Evolutionary conservation across 768 basidiomycete genomes (phyloP), one percentile per base, ranked within the genome.

Genomic region (Kwoniella sp.): DNA sequence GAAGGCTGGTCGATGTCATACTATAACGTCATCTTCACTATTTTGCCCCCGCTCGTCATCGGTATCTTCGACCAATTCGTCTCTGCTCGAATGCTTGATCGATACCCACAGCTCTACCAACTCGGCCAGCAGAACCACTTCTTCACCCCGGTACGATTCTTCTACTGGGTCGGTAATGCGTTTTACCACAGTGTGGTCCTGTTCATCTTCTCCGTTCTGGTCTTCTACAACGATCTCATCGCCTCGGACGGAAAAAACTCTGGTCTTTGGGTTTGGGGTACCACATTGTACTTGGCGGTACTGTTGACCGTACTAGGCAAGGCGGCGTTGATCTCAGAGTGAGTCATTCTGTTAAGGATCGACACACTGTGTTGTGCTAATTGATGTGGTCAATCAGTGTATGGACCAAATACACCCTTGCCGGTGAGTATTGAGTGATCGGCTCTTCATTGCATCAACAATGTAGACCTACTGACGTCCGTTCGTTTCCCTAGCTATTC

Each of bases 371-470:
- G 7, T 19, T 47, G 46, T 17, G 46, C n/a, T n/a, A n/a, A n/a
- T 47, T 47, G 46, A 33, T 33, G 33, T 33, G n/a, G n/a, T n/a
- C n/a, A n/a, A n/a, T n/a, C n/a, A 99, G 95, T 72, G 81, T 99
- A n/a, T 99, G 96, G 96, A 99, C 96, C 0, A 98, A 98, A 78
- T 99, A 98, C 75, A 98, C 95, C 13, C 90, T 97, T 52, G 92
- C 91, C 44, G 62, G 62, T 64, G 40, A 58, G 62, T 64, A 13
- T 44, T 46, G 15, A 62, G n/a, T n/a, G n/a, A n/a, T n/a, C n/a
- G n/a, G n/a, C n/a, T n/a, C n/a, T n/a, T n/a, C n/a, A n/a, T n/a
- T n/a, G n/a, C n/a, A n/a, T n/a, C n/a, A n/a, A n/a, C n/a, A n/a
- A n/a, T n/a, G n/a, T n/a, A n/a, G n/a, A n/a, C n/a, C n/a, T n/a